Base-by-base conservation (phyloP, 805 yeast genomes). In the Jamesozyma hellenica region DNA sequence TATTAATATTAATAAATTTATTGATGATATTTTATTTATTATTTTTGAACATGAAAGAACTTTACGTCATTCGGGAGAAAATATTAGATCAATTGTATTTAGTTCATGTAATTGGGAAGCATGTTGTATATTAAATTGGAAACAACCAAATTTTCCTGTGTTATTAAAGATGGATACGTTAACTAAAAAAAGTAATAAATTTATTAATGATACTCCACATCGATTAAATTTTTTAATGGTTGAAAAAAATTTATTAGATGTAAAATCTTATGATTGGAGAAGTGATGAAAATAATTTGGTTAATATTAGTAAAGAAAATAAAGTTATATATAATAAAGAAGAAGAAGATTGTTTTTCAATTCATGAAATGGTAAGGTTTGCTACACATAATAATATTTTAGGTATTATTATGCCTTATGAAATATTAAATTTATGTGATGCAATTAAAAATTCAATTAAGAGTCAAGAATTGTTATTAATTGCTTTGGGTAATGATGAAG, bases 101-200 rank as follows among this genome's bases (percentile, higher is more conserved):
- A 76, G 94, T 11, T 85, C 96, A 1, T 75, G 82, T 41, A 86
- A 87, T 60, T 82, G 95, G 27, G 75, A 78, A 34, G 85, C 87
- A n/a, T 92, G 97, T 62, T 85, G 95, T 10, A 82, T 86, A 34
- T 64, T 92, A 50, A 92, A 92, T 62, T 92, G 98, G 98, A 92
- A 92, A 61, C 98, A 92, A 63, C 97, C 98, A 12, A 90, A 90
- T 58, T 92, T 82, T 63, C 96, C 98, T 0, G 97, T 92, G 0
- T 78, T 92, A 48, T 82, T 84, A 63, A 75, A 79, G 41, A 75
- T 88, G 72, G 79, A 77, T 50, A 84, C 86, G n/a, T 65, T 79
- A 10, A 64, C 69, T 2, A 39, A 42, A 13, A 40, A 37, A 25
- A 41, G 39, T 17, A 43, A 42, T 13, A 36, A 32, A 11, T 55